phyloP scores from a whole-genome alignment of 257 asterid genomes.

The Capsicum pubescens region DNA sequence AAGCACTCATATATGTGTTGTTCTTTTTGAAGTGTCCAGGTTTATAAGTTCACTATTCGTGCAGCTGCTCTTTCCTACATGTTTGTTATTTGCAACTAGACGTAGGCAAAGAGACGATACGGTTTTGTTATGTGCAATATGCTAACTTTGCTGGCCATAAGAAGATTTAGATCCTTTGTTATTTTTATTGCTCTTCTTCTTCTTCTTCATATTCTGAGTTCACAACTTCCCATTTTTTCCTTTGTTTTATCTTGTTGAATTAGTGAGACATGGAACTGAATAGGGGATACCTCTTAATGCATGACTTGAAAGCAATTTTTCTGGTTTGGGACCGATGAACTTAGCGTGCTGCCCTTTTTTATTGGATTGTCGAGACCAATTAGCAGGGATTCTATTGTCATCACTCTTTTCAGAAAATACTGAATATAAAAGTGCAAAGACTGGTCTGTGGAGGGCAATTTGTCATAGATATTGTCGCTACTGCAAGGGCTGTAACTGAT shows the following conservation, averaged over 20 bases:
- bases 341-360: background rate
- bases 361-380: constrained; percentile 18
- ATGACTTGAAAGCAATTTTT: background rate
- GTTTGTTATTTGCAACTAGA: background rate
- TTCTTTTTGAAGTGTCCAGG: background rate
- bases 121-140: background rate
- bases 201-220: background rate
- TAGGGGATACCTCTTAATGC: background rate
- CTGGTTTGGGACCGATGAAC: constrained; percentile 9
- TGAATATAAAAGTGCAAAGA: background rate
- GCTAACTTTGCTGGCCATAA: background rate
- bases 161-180: background rate
- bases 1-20: background rate
- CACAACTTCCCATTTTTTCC: constrained; percentile 3
- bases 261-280: constrained; percentile 11
- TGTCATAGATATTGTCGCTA: background rate
- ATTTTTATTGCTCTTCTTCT: background rate
- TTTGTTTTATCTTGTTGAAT: background rate
- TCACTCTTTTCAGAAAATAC: background rate
- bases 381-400: background rate
- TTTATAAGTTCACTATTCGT: background rate
- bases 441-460: background rate
- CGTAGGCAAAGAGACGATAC: background rate
- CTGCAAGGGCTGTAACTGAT: constrained; percentile 19
- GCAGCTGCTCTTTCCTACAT: background rate